Percentiles rank a stretch among this genome's conserved stretches.
These are phyloP conservation scores for Zasmidium angulare DNA, from an alignment of 2,329 filamentous ascomycete species.

Conservation along the genomic window DNA sequence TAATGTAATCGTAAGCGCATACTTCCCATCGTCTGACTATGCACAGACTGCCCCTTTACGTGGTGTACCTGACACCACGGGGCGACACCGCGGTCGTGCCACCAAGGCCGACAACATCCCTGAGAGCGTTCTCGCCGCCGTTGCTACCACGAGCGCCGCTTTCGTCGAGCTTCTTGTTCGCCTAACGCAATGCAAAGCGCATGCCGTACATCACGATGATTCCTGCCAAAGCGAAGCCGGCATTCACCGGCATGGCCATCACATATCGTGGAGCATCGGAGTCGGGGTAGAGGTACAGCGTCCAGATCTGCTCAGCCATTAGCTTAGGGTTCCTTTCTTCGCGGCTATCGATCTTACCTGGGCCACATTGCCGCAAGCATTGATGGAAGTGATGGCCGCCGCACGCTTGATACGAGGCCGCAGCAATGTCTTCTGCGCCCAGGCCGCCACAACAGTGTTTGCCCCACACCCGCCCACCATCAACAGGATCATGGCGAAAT, in stretches of 20 bases:
- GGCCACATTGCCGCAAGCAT: background rate
- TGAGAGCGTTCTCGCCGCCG: too few species aligned
- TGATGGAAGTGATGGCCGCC: background rate
- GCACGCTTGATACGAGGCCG: background rate
- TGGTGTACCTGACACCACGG: too few species aligned
- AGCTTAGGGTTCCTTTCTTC: too few species aligned
- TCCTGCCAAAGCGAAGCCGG: background rate
- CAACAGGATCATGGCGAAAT: background rate
- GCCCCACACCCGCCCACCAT: background rate
- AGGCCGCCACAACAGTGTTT: background rate
- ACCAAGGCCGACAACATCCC: too few species aligned
- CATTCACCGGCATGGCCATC: background rate
- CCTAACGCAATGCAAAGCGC: background rate
- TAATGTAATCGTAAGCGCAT: too few species aligned
- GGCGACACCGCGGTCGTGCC: too few species aligned
- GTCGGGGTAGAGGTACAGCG: background rate
- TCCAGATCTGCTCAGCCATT: background rate
- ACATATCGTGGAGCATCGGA: background rate
- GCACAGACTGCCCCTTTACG: too few species aligned
- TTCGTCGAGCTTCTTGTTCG: background rate
- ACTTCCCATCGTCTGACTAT: too few species aligned
- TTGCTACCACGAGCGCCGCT: too few species aligned
- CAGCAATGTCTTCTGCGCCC: background rate
- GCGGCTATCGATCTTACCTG: background rate
- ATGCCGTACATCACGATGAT: background rate